Conservation (phyloP, 345 rosid species). For the Citrus unshiu region DNA sequence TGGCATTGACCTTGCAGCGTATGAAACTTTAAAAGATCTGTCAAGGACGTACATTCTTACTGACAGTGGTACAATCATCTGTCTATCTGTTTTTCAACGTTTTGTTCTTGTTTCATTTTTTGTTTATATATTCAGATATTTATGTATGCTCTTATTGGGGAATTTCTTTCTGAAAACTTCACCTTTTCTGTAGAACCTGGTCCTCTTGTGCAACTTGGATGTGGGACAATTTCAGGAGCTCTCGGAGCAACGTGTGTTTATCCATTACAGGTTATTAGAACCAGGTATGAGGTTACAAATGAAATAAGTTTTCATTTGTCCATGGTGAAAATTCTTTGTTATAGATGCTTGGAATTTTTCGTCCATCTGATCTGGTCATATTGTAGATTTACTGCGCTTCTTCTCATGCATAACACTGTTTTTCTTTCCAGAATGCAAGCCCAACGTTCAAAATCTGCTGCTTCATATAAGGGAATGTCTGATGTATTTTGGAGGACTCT, state of each 20-base stretch:
- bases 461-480: slow-evolving; percentile 66
- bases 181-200: slow-evolving; percentile 63
- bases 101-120: background rate
- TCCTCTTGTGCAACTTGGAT: slow-evolving; percentile 78
- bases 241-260: slow-evolving; percentile 94
- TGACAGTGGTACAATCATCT: slow-evolving; percentile 52
- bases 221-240: slow-evolving; percentile 89
- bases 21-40: slow-evolving; percentile 86
- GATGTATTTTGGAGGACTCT: slow-evolving; percentile 82
- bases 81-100: background rate
- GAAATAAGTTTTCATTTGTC: background rate
- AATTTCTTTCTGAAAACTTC: slow-evolving; percentile 2
- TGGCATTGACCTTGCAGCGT: slow-evolving; percentile 95
- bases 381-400: background rate
- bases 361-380: background rate
- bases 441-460: slow-evolving; percentile 40
- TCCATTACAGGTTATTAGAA: slow-evolving; percentile 91
- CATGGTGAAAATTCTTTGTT: background rate
- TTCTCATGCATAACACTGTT: background rate
- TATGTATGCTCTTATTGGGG: background rate
- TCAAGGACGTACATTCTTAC: slow-evolving; percentile 66
- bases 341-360: background rate
- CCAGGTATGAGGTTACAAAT: slow-evolving; percentile 51
- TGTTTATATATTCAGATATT: background rate
- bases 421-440: slow-evolving; percentile 82